phyloP scores from a whole-genome alignment of 148 eudicot genomes.

The Amaranthus cruentus region DNA sequence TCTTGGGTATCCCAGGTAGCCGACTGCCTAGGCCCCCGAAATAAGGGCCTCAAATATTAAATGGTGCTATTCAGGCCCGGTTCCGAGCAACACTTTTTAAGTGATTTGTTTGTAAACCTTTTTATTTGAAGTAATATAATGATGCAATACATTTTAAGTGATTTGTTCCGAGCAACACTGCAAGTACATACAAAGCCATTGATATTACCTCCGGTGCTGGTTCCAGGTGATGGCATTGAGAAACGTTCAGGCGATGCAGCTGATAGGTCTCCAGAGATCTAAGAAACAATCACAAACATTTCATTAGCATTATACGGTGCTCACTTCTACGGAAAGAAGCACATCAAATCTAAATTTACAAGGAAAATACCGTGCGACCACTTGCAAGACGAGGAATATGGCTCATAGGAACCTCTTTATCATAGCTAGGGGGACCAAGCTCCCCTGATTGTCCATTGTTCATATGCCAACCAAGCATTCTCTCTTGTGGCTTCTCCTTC shows the following conservation, averaged over 20 bases:
- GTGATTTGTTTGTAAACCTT: too few relatives aligned
- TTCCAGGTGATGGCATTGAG: constrained; percentile 38
- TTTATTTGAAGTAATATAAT: too few relatives aligned
- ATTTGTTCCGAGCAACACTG: too few relatives aligned
- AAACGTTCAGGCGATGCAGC: constrained; percentile 41
- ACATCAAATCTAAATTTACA: not conserved
- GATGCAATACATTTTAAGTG: too few relatives aligned
- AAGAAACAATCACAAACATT: not conserved
- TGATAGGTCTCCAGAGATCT: constrained; percentile 43
- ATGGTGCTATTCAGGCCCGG: too few relatives aligned
- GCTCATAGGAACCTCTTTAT: constrained; percentile 32
- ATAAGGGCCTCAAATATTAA: too few relatives aligned
- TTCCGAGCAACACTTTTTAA: too few relatives aligned
- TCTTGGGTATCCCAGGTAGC: too few relatives aligned
- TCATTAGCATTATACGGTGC: not conserved
- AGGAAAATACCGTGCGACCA: constrained; percentile 29
- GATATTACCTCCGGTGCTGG: constrained; percentile 32
- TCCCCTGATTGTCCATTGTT: constrained; percentile 33
- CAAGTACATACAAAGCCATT: not conserved
- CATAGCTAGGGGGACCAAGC: constrained; percentile 37
- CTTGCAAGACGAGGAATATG: constrained; percentile 38
- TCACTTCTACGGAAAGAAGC: not conserved
- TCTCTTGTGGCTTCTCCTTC: constrained; percentile 29
- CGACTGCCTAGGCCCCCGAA: too few relatives aligned
- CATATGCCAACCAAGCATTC: constrained; percentile 40